Evolutionary conservation across 2,329 filamentous ascomycete genomes (phyloP).

Genomic region (Aspergillus alliaceus): DNA sequence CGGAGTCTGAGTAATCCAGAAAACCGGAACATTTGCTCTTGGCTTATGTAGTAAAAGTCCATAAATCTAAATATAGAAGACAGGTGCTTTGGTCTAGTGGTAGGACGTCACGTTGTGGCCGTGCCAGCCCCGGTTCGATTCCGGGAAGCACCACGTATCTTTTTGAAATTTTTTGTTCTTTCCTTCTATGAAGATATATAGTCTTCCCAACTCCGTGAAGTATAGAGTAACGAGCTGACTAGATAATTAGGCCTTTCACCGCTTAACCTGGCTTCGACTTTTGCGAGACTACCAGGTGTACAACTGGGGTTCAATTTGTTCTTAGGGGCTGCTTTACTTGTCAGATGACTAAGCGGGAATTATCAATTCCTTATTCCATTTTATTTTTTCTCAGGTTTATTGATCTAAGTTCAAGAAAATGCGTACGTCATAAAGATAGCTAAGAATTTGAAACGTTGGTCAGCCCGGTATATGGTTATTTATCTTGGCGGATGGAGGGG

Average conservation of each 20-base stretch:
- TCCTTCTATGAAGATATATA: too few relatives aligned
- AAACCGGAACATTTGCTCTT: too few relatives aligned
- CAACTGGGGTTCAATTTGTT: too few relatives aligned
- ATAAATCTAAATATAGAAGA: not conserved
- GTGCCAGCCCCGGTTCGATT: slow-evolving; percentile 31
- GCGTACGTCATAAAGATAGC: not conserved
- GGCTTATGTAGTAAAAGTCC: not conserved
- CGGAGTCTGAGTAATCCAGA: too few relatives aligned
- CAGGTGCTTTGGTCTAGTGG: slow-evolving; percentile 25
- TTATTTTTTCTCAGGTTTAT: too few relatives aligned
- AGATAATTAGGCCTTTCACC: too few relatives aligned
- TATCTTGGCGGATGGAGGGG: not conserved
- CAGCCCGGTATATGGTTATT: not conserved
- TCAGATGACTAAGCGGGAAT: not conserved
- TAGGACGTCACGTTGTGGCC: slow-evolving; percentile 31
- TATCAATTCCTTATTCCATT: not conserved
- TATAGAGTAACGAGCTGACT: too few relatives aligned
- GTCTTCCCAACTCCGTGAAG: too few relatives aligned
- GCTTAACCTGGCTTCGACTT: too few relatives aligned
- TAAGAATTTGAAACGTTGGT: not conserved
- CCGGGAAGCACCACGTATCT: slow-evolving; percentile 22
- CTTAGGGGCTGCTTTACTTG: too few relatives aligned
- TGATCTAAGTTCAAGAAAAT: too few relatives aligned
- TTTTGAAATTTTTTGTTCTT: slow-evolving; percentile 8
- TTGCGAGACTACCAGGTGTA: too few relatives aligned